phyloP scores from a whole-genome alignment of 2,329 filamentous ascomycete species.

The Akanthomyces uredinophilus region DNA sequence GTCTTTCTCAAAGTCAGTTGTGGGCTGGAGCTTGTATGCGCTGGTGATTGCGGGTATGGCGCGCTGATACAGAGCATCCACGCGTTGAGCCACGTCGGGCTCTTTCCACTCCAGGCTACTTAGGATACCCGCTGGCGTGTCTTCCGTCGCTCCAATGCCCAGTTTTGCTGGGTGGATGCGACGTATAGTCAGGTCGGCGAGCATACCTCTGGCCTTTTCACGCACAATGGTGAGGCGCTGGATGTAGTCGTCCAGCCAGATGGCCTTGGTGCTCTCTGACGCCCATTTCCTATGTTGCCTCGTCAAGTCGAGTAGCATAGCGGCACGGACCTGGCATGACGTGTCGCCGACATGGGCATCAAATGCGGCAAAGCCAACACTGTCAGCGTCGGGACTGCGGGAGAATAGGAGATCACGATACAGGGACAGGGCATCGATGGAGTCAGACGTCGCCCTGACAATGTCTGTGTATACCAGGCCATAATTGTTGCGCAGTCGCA shows the following conservation, averaged over 20 bases:
- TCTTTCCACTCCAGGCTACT: neutral
- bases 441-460: neutral
- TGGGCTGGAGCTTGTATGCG: neutral
- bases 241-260: neutral
- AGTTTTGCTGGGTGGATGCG: neutral
- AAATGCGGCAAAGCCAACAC: neutral
- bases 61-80: neutral
- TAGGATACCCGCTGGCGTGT: neutral
- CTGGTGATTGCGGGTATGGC: neutral
- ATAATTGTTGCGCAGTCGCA: neutral
- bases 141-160: neutral
- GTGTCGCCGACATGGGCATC: neutral
- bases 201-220: neutral
- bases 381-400: neutral
- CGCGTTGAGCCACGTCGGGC: neutral
- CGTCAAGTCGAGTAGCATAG: neutral
- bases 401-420: neutral
- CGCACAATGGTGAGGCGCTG: neutral
- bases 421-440: neutral
- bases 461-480: neutral
- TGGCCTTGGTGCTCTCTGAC: neutral
- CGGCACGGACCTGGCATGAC: neutral
- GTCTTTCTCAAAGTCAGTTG: neutral
- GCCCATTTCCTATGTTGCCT: neutral
- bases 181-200: neutral